Percentiles rank a stretch among this genome's conserved stretches.
Evolutionary conservation across 192 early-diverging fungal genomes (phyloP).

Genomic region (Backusella morwellensis): DNA sequence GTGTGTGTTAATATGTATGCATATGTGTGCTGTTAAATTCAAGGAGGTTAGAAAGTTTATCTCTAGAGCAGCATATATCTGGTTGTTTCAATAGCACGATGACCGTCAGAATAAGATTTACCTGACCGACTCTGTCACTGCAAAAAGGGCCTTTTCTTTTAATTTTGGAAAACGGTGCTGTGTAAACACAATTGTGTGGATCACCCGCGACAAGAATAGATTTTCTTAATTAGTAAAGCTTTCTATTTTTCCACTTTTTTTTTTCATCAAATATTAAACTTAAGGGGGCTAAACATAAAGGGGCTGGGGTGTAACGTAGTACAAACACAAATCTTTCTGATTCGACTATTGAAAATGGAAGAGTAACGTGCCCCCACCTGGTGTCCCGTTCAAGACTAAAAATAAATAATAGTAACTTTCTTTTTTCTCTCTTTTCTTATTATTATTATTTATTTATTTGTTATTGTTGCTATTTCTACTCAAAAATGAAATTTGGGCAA

Average conservation of each 20-base stretch:
- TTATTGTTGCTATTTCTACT: neutral
- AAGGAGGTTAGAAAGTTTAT: neutral
- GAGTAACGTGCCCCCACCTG: neutral
- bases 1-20: neutral
- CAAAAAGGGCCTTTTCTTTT: too few relatives aligned
- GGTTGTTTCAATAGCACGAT: neutral
- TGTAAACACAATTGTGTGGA: neutral
- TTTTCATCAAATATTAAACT: neutral
- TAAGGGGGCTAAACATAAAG: neutral
- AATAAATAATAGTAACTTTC: neutral
- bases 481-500: constrained; percentile 81
- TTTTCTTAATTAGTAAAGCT: neutral
- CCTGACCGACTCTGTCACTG: neutral
- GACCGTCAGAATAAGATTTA: neutral
- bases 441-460: neutral
- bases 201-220: neutral
- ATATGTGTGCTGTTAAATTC: neutral
- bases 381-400: neutral
- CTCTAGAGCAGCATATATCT: neutral
- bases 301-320: neutral
- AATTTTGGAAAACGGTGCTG: neutral
- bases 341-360: neutral
- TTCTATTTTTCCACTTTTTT: neutral
- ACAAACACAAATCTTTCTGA: neutral
- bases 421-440: neutral